Percentiles rank a stretch among this genome's conserved stretches.
These are phyloP conservation scores for Strobilomyces confusus DNA, from an alignment of 768 basidiomycete genomes.

Conservation along the genomic window DNA sequence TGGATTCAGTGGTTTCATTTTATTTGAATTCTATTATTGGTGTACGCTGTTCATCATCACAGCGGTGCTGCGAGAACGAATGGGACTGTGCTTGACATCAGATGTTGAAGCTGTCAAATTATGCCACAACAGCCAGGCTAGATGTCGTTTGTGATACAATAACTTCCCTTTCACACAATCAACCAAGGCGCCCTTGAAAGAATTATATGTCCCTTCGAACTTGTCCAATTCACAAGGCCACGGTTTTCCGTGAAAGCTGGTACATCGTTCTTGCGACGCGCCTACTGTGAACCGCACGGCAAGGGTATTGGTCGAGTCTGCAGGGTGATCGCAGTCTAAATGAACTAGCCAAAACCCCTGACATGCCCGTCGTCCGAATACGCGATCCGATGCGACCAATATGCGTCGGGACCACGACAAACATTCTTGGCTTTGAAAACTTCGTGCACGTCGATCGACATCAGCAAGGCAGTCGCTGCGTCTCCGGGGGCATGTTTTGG, in stretches of 20 bases:
- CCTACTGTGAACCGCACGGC: background rate
- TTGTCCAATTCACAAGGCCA: background rate
- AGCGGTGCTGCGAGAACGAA: background rate
- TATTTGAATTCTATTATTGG: background rate
- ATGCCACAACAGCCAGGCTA: background rate
- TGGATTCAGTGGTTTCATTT: background rate
- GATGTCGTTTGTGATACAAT: background rate
- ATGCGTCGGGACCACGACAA: no score
- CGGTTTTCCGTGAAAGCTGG: background rate
- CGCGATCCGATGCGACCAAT: background rate
- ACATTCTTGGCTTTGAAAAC: background rate
- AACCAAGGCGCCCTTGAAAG: no score
- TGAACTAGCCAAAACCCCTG: background rate
- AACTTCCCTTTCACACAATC: background rate
- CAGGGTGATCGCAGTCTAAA: background rate
- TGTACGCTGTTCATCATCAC: background rate
- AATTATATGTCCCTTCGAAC: background rate
- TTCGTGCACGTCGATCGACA: background rate
- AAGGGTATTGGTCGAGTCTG: background rate
- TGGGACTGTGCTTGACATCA: background rate
- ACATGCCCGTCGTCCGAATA: background rate
- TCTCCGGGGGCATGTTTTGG: background rate
- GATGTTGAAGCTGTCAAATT: background rate
- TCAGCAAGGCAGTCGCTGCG: background rate
- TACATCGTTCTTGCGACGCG: background rate